Evolutionary conservation across 108 stramenopile species (phyloP), one percentile per base, ranked within the genome.

Genomic region (Thalassiosira profunda): DNA sequence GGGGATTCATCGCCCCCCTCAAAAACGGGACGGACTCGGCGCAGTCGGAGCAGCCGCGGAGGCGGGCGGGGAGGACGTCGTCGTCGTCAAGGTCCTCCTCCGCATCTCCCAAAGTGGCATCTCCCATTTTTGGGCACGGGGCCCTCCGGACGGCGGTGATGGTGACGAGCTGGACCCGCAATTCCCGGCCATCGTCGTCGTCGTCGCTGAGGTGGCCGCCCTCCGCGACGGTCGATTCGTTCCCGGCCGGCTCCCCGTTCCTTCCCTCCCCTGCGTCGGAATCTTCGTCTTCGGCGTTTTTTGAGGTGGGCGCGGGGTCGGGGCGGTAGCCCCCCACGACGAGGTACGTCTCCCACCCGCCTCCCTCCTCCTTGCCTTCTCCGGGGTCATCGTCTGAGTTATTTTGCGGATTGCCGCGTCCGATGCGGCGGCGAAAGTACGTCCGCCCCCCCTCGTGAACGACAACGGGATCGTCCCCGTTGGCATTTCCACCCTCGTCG

Each of bases 251-350:
- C 17, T 54, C 52, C 25, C 76, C 58, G 26, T 71, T 56, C 33
- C 49, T 44, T 33, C 35, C 59, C 41, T 57, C 61, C n/a, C 51
- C 31, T 26, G 76, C 58, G 26, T 71, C 58, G 37, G 47, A 41
- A 37, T 40, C 59, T 42, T 57, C 61, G 15, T 46, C 31, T 15
- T 44, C 26, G 33, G 3, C 20, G 35, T 33, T 33, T 2, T 11
- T 17, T 2, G 2, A 29, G 7, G 21, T 17, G 28, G 35, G 31
- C 26, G 38, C 12, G 20, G 70, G 18, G 15, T 57, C 64, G 42
- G 63, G 70, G 2, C 77, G 46, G 47, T 36, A 79, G 28, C 77
- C 77, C 6, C 75, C 75, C 15, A 76, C 67, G 1, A 76, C 61
- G 29, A 76, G 42, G 47, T 43, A 76, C 4, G 63, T 57, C 9